Base-by-base conservation (phyloP, 2,329 filamentous ascomycete species). In the Aspergillus niger region DNA sequence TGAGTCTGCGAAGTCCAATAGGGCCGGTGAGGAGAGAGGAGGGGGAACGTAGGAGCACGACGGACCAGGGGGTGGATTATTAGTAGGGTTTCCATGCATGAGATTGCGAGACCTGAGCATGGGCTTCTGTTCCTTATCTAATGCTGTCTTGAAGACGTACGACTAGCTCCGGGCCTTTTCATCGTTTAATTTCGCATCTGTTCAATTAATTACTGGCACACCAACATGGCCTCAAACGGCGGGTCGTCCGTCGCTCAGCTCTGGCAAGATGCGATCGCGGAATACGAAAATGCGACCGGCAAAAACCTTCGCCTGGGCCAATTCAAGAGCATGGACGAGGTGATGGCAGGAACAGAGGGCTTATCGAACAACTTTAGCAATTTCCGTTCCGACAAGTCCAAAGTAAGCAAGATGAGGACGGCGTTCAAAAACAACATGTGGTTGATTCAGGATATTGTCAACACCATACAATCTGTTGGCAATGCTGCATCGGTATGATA, bases 341-440 rank as follows among this genome's bases (percentile, higher is more conserved):
- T 54, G 15, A 59, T 59, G 41, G 20, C 24, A n/a, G 41, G 50
- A 3, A 59, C 51, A 1, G 57, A 59, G 54, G 50, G 50, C 28
- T 41, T 59, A 7, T 32, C 50, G 5, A 48, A 36, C 10, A 43
- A 48, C 20, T 59, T 59, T 41, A 59, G 48, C 8, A 30, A 49
- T 17, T 59, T 59, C n/a, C 57, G 57, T n/a, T 20, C 38, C 26
- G 49, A 59, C 24, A 41, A 43, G 8, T 54, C 57, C 8, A 59
- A 59, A 47, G 17, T 30, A 17, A 50, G 26, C 28, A 59, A 59
- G 17, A 41, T 59, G 28, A 39, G 57, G 8, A 59, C 57, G 17
- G 41, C 57, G 24, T 55, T 59, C 7, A 54, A 59, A 22, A 59
- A 59, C 30, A 59, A 59, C 10, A 17, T 59, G 41, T 55, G 50